phyloP scores from a whole-genome alignment of 345 rosid genomes.

The Salix caprea region DNA sequence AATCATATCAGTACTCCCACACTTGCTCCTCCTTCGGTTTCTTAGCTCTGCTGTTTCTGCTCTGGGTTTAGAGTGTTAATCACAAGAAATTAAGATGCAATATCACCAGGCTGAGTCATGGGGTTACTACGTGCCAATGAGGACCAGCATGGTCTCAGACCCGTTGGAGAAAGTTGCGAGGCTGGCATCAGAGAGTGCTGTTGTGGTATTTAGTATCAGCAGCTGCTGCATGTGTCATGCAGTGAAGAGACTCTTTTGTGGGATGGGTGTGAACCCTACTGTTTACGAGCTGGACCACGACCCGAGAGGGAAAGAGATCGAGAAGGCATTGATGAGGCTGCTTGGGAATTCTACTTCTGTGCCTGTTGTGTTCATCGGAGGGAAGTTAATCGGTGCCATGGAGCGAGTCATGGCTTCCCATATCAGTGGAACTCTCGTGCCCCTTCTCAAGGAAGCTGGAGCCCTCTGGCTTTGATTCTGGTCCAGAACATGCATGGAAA shows the following conservation, averaged over 20 bases:
- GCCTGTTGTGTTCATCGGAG: slow-evolving; percentile 63
- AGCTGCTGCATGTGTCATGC: slow-evolving; percentile 76
- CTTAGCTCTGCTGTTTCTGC: background rate
- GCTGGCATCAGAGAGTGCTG: slow-evolving; percentile 59
- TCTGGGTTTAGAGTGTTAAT: background rate
- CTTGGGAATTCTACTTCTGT: slow-evolving; percentile 30
- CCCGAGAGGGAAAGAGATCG: slow-evolving; percentile 55
- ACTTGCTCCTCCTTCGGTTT: background rate
- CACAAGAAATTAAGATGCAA: background rate
- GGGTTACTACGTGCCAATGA: slow-evolving; percentile 14
- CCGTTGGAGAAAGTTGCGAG: slow-evolving; percentile 44
- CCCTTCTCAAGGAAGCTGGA: slow-evolving; percentile 72
- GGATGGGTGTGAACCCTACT: slow-evolving; percentile 66
- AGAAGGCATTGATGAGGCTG: slow-evolving; percentile 38
- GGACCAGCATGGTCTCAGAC: slow-evolving; percentile 22
- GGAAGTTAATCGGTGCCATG: slow-evolving; percentile 58
- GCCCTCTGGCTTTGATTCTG: slow-evolving; percentile 60
- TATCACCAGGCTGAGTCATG: slow-evolving; percentile 15
- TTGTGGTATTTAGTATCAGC: slow-evolving; percentile 60
- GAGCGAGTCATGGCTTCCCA: slow-evolving; percentile 64
- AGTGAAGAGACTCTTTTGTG: slow-evolving; percentile 59
- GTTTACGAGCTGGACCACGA: slow-evolving; percentile 59
- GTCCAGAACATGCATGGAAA: background rate
- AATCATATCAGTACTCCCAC: background rate
- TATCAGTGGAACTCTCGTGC: slow-evolving; percentile 58